Evolutionary conservation across 176 grass and related monocot species (phyloP), one percentile per base, ranked within the genome.

Genomic region (Musa schizocarpa): DNA sequence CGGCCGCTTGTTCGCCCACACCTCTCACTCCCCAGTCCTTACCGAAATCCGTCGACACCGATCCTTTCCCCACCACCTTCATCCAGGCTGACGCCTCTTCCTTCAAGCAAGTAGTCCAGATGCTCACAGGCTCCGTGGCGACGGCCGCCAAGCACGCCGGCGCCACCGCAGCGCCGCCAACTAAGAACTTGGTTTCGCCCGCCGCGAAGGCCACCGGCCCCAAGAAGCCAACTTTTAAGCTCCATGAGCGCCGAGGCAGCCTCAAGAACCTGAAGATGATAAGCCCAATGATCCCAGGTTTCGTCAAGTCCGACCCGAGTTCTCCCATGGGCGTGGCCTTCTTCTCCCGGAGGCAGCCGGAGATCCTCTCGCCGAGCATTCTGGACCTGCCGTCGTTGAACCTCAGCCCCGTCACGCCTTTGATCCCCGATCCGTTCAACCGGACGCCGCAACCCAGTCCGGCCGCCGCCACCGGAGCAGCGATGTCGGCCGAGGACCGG

Each of bases 41-140:
- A 19, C 53, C 52, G 4, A 27, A 53, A 78, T 89, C 91, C 76
- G 82, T 93, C 77, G 90, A 98, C 52, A 86, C 88, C 68, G 84
- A 85, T 20, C 90, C 94, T 1, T 98, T 88, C 63, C 93, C 94
- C 52, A 93, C 94, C 73, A 99, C 96, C 81, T 99, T 99, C 78
- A 82, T 99, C 49, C 96, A 99, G 77, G 91, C 96, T 48, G 96
- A 99, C 84, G 78, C 88, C 51, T 16, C 88, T 61, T 92, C 96
- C 62, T 99, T 99, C 84, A 95, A 99, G 88, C 88, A 94, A 75
- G 88, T 99, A 56, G 95, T 99, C 79, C 95, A 99, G 85, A 94
- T 99, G 95, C 95, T 99, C 59, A 99, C 95, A 48, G 95, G 95
- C 72, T 83, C 90, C 69, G 81, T 85, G 52, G 84, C 75, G 71